phyloP scores from a whole-genome alignment of 2,329 filamentous ascomycete species.

The Scedosporium dehoogii region DNA sequence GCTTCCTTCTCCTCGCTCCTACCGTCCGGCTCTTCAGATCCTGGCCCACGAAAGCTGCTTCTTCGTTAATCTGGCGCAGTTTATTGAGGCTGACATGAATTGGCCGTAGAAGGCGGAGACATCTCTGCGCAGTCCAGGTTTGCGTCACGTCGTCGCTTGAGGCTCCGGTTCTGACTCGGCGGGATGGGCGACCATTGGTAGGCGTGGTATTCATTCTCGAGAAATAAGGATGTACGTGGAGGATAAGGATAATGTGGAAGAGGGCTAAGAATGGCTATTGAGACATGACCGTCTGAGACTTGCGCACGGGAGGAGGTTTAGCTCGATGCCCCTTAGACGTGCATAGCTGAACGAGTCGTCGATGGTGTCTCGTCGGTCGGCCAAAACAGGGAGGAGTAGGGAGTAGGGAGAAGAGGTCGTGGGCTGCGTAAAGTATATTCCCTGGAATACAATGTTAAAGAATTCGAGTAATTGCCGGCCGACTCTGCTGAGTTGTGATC shows the following conservation, averaged over 20 bases:
- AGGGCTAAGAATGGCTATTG: background rate
- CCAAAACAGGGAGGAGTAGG: no score
- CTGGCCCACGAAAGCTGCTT: background rate
- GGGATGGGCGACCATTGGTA: background rate
- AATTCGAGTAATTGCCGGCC: no score
- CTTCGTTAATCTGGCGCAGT: background rate
- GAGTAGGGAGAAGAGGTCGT: no score
- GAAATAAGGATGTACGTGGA: background rate
- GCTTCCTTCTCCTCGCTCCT: background rate
- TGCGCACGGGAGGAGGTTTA: background rate
- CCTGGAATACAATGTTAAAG: no score
- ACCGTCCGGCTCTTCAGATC: background rate
- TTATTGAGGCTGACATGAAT: slow-evolving; percentile 28
- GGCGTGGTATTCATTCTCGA: slow-evolving; percentile 5
- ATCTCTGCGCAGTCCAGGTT: slow-evolving; percentile 37
- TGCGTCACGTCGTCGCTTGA: slow-evolving; percentile 13
- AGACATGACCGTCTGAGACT: background rate
- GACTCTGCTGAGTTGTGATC: no score
- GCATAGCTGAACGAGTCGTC: background rate
- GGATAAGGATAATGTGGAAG: background rate
- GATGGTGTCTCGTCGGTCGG: background rate
- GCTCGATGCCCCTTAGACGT: no score
- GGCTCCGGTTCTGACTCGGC: background rate
- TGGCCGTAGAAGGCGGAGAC: slow-evolving; percentile 35
- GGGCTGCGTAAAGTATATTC: no score